Conservation (phyloP, 805 yeast genomes). For the Hanseniaspora hatyaiensis region DNA sequence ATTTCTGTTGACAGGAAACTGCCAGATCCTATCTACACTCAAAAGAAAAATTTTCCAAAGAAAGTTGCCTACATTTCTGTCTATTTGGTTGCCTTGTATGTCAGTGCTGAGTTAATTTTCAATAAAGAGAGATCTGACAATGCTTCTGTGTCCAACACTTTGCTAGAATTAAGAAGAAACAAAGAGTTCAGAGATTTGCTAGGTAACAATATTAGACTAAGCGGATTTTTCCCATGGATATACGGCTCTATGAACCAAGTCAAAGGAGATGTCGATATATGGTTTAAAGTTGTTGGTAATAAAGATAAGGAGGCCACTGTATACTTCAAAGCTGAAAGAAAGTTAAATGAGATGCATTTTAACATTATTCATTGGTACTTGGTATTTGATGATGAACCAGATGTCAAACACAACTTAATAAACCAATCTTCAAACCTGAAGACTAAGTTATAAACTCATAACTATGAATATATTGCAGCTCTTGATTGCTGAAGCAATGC, state of each 20-base stretch:
- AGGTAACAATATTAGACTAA: slow-evolving; percentile 67
- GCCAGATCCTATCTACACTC: slow-evolving; percentile 52
- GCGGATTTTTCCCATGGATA: slow-evolving; percentile 78
- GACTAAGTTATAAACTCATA: no score
- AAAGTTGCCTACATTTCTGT: slow-evolving; percentile 40
- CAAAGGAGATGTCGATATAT: slow-evolving; percentile 64
- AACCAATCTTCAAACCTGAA: not conserved
- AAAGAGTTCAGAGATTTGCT: slow-evolving; percentile 46
- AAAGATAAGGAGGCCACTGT: slow-evolving; percentile 42
- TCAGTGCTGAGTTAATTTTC: slow-evolving; percentile 55
- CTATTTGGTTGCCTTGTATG: slow-evolving; percentile 44
- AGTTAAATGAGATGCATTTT: slow-evolving; percentile 45
- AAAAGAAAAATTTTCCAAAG: slow-evolving; percentile 29
- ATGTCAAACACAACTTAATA: not conserved
- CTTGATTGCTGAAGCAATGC: no score
- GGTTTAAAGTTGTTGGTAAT: slow-evolving; percentile 59
- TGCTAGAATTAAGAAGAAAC: slow-evolving; percentile 75
- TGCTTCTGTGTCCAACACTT: slow-evolving; percentile 75
- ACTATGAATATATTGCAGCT: no score
- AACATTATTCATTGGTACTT: slow-evolving; percentile 53
- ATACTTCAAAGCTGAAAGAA: slow-evolving; percentile 59
- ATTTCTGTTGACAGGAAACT: slow-evolving; percentile 65
- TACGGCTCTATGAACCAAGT: slow-evolving; percentile 75
- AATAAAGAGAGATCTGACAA: slow-evolving; percentile 88
- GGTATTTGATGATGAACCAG: slow-evolving; percentile 34